A percentile compares a stretch with the other conserved stretches of the same genome.
Conservation (phyloP, 192 early-diverging fungal genomes). For the Podila epicladia region DNA sequence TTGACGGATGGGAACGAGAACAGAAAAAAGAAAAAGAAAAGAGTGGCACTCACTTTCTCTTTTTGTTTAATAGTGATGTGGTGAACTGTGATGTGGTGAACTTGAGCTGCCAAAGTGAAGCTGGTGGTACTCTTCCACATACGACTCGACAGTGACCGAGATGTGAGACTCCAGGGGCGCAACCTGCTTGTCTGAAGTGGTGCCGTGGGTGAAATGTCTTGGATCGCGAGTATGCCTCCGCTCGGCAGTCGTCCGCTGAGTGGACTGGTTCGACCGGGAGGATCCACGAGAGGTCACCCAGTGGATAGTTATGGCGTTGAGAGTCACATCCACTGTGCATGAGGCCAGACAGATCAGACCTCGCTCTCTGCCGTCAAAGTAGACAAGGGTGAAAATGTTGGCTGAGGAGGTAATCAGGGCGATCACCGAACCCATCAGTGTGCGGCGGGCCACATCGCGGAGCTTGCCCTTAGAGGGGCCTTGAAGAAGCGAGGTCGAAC, state of each 20-base stretch:
- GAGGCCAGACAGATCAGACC: conserved; percentile 46
- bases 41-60: neutral
- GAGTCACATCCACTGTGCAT: conserved; percentile 50
- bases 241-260: neutral
- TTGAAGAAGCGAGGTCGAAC: conserved; percentile 3
- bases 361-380: conserved; percentile 38
- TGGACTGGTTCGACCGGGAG: neutral
- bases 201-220: neutral
- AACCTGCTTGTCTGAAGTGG: conserved; percentile 1
- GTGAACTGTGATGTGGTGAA: neutral
- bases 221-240: neutral
- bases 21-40: neutral
- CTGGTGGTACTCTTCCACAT: conserved; percentile 10
- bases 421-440: conserved; percentile 37
- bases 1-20: neutral
- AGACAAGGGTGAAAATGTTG: conserved; percentile 36
- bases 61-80: neutral
- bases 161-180: neutral
- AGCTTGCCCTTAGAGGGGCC: conserved; percentile 8
- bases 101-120: neutral
- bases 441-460: conserved; percentile 29
- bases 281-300: conserved; percentile 34
- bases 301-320: conserved; percentile 42
- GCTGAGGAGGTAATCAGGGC: conserved; percentile 40
- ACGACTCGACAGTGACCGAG: conserved; percentile 5